A percentile compares a stretch with the other conserved stretches of the same genome.
These are phyloP conservation scores for Apiotrichum mycotoxinovorans DNA, from an alignment of 1,284 basidiomycete species.

Conservation along the genomic window DNA sequence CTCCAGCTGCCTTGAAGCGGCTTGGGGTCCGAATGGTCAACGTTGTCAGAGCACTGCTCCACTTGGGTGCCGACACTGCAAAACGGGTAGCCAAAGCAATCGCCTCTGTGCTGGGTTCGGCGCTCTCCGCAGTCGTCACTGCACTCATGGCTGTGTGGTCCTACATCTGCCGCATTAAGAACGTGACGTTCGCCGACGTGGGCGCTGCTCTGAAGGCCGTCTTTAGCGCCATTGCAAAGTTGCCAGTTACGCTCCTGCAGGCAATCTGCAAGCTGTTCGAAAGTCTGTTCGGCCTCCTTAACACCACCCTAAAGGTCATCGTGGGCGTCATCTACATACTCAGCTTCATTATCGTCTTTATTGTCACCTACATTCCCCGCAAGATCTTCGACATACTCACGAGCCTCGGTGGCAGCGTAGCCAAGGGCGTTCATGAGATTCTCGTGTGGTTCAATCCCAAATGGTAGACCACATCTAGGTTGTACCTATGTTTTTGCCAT, in stretches of 20 bases:
- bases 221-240: not conserved
- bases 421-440: constrained; percentile 2
- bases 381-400: not conserved
- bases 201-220: not conserved
- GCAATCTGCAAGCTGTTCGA: not conserved
- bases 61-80: not conserved
- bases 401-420: not conserved
- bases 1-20: not conserved
- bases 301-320: not conserved
- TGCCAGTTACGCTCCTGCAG: not conserved
- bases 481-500: too few species aligned
- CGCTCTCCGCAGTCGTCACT: not conserved
- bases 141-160: not conserved
- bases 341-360: not conserved
- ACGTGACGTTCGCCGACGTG: constrained; percentile 1
- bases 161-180: not conserved
- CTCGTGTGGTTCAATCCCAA: constrained; percentile 9
- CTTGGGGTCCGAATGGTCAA: not conserved
- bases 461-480: too few species aligned
- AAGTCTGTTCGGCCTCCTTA: not conserved
- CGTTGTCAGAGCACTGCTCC: not conserved
- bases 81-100: not conserved
- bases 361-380: not conserved
- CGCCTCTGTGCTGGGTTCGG: not conserved
- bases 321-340: not conserved